A percentile compares a stretch with the other conserved stretches of the same genome.
Conservation (phyloP, 768 basidiomycete genomes). For the Epithele typhae region DNA sequence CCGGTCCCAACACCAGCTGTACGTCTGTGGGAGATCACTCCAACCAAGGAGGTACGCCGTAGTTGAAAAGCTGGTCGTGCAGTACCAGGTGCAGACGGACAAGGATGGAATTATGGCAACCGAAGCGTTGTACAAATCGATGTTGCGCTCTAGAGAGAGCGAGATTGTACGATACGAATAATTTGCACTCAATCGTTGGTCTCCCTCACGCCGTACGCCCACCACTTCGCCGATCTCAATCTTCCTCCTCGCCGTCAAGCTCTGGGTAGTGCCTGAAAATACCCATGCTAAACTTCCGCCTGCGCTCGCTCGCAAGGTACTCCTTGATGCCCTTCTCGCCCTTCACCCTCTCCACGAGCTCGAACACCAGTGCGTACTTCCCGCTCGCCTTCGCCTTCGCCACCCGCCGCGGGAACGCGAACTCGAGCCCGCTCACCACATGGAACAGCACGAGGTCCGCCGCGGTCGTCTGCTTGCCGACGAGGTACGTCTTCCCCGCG, state of each 20-base stretch:
- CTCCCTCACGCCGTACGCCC: neutral
- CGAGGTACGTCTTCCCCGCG: slow-evolving; percentile 21
- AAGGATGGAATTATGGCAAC: too few species aligned
- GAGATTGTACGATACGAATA: too few species aligned
- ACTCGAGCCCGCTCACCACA: slow-evolving; percentile 27
- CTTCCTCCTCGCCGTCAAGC: slow-evolving; percentile 31
- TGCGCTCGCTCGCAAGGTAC: slow-evolving; percentile 31
- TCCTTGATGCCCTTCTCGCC: slow-evolving; percentile 28
- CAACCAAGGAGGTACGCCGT: too few species aligned
- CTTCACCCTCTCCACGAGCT: slow-evolving; percentile 30
- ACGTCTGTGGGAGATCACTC: too few species aligned
- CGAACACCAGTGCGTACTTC: slow-evolving; percentile 27
- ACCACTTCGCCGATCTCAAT: neutral
- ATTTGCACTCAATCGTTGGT: too few species aligned
- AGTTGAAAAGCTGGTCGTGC: too few species aligned
- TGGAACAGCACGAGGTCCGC: slow-evolving; percentile 43
- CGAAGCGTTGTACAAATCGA: too few species aligned
- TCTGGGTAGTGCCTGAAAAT: slow-evolving; percentile 36
- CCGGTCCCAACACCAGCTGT: too few species aligned
- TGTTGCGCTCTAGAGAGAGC: too few species aligned
- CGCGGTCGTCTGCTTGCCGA: slow-evolving; percentile 30
- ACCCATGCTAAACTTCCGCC: slow-evolving; percentile 28
- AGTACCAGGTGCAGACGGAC: too few species aligned
- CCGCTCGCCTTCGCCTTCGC: slow-evolving; percentile 18
- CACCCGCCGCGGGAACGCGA: slow-evolving; percentile 35